Evolutionary conservation across 371 early-diverging fungal species (phyloP), one percentile per base, ranked within the genome.

Genomic region (Apophysomyces elegans): DNA sequence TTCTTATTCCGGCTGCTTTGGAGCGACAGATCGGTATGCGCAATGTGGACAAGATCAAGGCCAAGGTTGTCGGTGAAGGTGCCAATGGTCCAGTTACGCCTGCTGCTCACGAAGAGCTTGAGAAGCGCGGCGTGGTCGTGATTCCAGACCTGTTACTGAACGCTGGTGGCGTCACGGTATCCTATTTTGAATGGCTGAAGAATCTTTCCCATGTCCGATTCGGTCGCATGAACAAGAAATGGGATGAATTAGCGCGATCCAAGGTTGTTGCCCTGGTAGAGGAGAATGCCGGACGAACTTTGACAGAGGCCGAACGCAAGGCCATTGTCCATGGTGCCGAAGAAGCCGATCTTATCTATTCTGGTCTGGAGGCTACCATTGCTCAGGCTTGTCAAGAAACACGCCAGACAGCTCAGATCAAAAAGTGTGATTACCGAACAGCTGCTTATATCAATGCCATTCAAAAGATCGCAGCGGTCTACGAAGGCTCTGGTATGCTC

Each of bases 301-400:
- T 75, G 38, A 47, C 47, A 7, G 47, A 47, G 16, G 47, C 47
- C 7, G 47, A 47, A 18, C 47, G 47, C 13, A 47, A 47, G n/a
- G 47, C 47, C 59, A 84, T 94, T 58, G 89, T 93, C 47, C 91
- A 92, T 67, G 95, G 95, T 67, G 95, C 95, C 39, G 93, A 94
- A 74, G 95, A 95, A 81, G 91, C 91, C 46, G 93, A 95, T 73
- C 84, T 95, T 26, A 93, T 95, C 36, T 95, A 94, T 83, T 92
- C 92, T 63, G 95, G 95, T 47, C 79, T 95, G 32, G 95, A 95
- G 67, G 95, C 95, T 71, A 94, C 95, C 62, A 94, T 95, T 93
- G 89, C 90, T 43, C 87, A 83, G 65, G 92, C 93, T 6, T 93
- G 90, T 77, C 80, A 82, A 69, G 80, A 83, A 69, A 78, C 79